Evolutionary conservation across 306 rosid genomes (phyloP), one percentile per base, ranked within the genome.

Genomic region (Cotoneaster glaucophyllus): DNA sequence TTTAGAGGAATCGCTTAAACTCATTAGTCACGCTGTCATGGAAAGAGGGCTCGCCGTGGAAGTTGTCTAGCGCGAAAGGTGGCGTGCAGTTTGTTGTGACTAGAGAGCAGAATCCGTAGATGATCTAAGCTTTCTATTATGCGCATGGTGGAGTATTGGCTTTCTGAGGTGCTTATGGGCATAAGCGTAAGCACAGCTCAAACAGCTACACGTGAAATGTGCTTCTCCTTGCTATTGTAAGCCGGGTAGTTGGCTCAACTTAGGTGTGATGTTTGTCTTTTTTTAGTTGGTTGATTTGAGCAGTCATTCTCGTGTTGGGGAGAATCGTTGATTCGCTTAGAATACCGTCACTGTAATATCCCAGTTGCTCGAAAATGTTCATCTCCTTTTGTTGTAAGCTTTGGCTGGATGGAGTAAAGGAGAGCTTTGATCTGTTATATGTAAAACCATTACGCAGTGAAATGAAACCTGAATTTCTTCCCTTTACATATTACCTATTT

Each of bases 1-100:
- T 64, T 17, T 88, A 3, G 93, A 88, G 66, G 87, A 84, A 31
- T 88, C 93, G 19, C 87, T 92, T 65, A 73, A 72, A 52, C 84
- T 80, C 84, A 79, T 89, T 13, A 11, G 11, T 10, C 81, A 71
- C 26, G 84, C 77, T 69, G 80, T 67, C 61, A 29, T 80, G 22
- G 25, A 11, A 57, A n/a, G 26, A n/a, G 28, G 62, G 62, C 62
- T 57, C 28, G 2, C 62, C 12, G 6, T 4, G 14, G 28, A 57
- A 8, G 62, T 4, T 57, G 62, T 57, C 62, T 57, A n/a, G 62
- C 3, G 8, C 54, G 9, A 15, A 50, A 5, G 54, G 54, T 5
- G 54, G 21, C 8, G 21, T 50, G 54, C 54, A 50, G 54, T 50
- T 50, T 5, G 8, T 15, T 48, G 53, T 48, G 53, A 48, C 3